Conservation (phyloP, 495 filamentous ascomycete species). For the Massariosphaeria phaeospora region DNA sequence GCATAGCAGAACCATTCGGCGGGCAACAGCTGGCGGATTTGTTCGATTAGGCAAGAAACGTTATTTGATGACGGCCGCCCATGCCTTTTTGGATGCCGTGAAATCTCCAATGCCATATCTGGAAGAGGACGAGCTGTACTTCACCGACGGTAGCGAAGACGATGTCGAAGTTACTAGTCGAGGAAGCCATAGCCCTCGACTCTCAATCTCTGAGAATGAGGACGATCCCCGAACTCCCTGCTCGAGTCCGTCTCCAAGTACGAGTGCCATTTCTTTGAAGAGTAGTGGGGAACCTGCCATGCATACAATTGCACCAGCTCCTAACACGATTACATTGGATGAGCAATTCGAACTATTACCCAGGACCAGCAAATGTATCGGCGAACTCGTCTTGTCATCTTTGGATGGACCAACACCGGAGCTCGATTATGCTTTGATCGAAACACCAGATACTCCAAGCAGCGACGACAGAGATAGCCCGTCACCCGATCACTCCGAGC, state of each 20-base stretch:
- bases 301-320: too few relatives aligned
- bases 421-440: constrained; percentile 3
- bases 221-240: too few relatives aligned
- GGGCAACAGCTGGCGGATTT: constrained; percentile 10
- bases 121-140: not conserved
- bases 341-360: too few relatives aligned
- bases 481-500: not conserved
- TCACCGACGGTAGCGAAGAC: constrained; percentile 3
- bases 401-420: not conserved
- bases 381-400: not conserved
- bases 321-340: too few relatives aligned
- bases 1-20: not conserved
- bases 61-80: constrained; percentile 11
- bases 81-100: not conserved
- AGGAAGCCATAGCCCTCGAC: constrained; percentile 9
- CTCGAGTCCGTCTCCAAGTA: too few relatives aligned
- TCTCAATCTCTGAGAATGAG: too few relatives aligned
- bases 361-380: too few relatives aligned
- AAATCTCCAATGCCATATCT: not conserved
- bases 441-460: not conserved
- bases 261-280: too few relatives aligned
- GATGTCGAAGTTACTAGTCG: constrained; percentile 18
- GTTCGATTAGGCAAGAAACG: not conserved
- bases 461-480: not conserved
- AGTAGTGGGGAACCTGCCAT: too few relatives aligned